Evolutionary conservation across 2,329 filamentous ascomycete species (phyloP).

Genomic region (Monilinia fructigena): DNA sequence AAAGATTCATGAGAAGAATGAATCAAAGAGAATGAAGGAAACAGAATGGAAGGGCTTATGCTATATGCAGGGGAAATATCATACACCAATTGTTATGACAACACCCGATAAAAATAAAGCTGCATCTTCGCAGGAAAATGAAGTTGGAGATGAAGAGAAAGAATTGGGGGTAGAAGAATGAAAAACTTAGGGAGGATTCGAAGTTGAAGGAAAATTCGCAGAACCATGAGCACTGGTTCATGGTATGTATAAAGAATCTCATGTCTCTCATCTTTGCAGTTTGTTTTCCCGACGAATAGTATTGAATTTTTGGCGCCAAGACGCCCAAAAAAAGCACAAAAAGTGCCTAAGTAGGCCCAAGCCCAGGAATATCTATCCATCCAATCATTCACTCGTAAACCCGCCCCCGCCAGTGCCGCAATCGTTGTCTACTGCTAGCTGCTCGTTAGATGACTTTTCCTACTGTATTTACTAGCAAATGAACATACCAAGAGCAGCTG

Average conservation of each 20-base stretch:
- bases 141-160: not conserved
- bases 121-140: not conserved
- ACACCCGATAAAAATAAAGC: not conserved
- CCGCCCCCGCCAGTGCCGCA: not conserved
- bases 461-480: not conserved
- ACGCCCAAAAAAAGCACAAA: not conserved
- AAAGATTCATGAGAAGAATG: slow-evolving; percentile 23
- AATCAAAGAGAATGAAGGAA: not conserved
- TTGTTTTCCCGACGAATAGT: not conserved
- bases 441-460: not conserved
- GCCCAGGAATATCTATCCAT: not conserved
- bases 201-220: not conserved
- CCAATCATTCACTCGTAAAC: not conserved
- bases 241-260: slow-evolving; percentile 12
- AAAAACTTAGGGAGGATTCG: not conserved
- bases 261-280: not conserved
- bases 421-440: not conserved
- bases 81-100: not conserved
- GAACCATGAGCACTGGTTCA: not conserved
- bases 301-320: not conserved
- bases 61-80: slow-evolving; percentile 4
- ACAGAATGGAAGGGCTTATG: slow-evolving; percentile 1
- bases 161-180: not conserved
- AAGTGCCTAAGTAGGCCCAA: slow-evolving; percentile 11
- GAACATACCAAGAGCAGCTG: not conserved